Conservation (phyloP, 1,284 basidiomycete genomes). For the Stereum hirsutum region DNA sequence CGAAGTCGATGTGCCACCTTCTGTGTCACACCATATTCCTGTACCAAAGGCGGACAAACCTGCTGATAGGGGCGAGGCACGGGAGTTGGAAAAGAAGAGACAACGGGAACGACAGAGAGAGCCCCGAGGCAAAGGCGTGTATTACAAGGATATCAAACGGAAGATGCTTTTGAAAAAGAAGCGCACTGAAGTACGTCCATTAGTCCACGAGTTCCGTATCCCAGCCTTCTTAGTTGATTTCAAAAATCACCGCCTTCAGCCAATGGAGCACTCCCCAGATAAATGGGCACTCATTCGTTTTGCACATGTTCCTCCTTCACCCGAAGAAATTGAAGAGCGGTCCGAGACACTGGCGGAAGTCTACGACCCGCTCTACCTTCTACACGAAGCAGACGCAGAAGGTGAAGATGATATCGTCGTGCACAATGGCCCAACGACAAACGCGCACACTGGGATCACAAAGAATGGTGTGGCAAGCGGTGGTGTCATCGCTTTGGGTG, state of each 20-base stretch:
- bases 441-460: too few species aligned
- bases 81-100: too few species aligned
- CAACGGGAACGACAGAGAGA: slow-evolving; percentile 17
- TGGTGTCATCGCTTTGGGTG: too few species aligned
- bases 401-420: slow-evolving; percentile 13
- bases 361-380: slow-evolving; percentile 39
- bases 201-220: background rate
- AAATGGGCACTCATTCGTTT: slow-evolving; percentile 74
- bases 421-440: too few species aligned
- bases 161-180: slow-evolving; percentile 85
- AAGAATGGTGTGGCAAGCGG: too few species aligned
- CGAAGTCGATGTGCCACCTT: slow-evolving; percentile 16
- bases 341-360: slow-evolving; percentile 45
- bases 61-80: background rate
- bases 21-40: too few species aligned
- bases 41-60: slow-evolving; percentile 12
- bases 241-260: slow-evolving; percentile 25
- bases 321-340: slow-evolving; percentile 43
- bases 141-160: slow-evolving; percentile 82
- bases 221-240: background rate
- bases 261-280: slow-evolving; percentile 57
- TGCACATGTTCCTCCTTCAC: slow-evolving; percentile 40
- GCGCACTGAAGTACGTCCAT: slow-evolving; percentile 55
- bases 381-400: slow-evolving; percentile 17
- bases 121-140: slow-evolving; percentile 47